Base-by-base conservation (phyloP, 345 rosid genomes). In the Euphorbia lathyris region DNA sequence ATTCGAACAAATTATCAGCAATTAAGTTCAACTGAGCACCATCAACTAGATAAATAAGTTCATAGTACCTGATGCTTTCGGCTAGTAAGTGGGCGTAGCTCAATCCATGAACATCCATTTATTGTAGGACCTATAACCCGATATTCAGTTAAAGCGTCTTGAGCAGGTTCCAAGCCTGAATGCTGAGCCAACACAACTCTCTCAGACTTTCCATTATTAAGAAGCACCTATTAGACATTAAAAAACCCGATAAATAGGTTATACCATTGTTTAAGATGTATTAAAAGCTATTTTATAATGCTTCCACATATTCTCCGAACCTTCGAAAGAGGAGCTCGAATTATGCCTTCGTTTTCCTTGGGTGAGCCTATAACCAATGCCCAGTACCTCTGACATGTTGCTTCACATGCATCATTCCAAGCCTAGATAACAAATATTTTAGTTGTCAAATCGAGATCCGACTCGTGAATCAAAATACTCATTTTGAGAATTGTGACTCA, bases 51-150 rank as follows among this genome's bases (percentile, higher is more conserved):
- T n/a, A 23, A 56, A 67, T 27, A 32, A 3, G 16, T 42, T 47
- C 56, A 30, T 14, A 42, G 71, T 82, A 90, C 98, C 97, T 93
- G 98, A 84, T 93, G 96, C 66, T 93, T 93, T 78, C 90, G 82
- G 79, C 90, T 82, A 43, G 98, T 89, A 62, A 81, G 80, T 45
- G 98, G 98, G 47, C 80, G 74, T 69, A 91, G 80, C 77, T 93
- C 98, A 43, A 93, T 68, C 98, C 98, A 91, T 1, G 97, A 83
- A 71, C 96, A 93, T 69, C 98, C 98, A 72, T 93, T 93, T 77
- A 93, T 82, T 71, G 63, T 86, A 67, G 97, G 98, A 73, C 98
- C 98, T 53, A 89, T 75, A 9, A 84, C 90, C 74, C 92, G 86
- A 82, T 91, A 91, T 83, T 93, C 87, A 10, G 96, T 93, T 32